A percentile compares a stretch with the other conserved stretches of the same genome.
phyloP scores from a whole-genome alignment of 116 monocot genomes.

The Phalaenopsis hybrid region DNA sequence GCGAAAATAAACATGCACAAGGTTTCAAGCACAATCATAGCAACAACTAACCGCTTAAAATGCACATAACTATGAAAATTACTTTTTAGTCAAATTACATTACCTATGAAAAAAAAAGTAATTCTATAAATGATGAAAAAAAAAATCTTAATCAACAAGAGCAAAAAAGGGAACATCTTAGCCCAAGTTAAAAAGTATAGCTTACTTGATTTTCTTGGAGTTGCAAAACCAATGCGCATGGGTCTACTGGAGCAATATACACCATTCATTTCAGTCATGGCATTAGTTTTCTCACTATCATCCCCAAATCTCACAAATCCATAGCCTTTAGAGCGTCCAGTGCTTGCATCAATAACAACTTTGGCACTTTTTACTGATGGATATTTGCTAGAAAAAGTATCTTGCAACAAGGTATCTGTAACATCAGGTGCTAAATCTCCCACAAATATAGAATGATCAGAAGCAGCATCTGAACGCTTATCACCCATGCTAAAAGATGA shows the following conservation, averaged over 20 bases:
- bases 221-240: slow-evolving; percentile 6
- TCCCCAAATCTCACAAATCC: slow-evolving; percentile 91
- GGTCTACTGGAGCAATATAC: slow-evolving; percentile 52
- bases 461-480: slow-evolving; percentile 51
- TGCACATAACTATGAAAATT: background rate
- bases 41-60: background rate
- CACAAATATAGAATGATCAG: slow-evolving; percentile 85
- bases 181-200: background rate
- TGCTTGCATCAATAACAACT: slow-evolving; percentile 82
- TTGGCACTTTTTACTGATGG: slow-evolving; percentile 83
- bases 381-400: slow-evolving; percentile 66
- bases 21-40: background rate
- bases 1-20: background rate
- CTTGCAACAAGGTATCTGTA: slow-evolving; percentile 62
- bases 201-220: slow-evolving; percentile 3
- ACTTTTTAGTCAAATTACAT: background rate
- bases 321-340: slow-evolving; percentile 83
- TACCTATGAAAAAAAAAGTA: background rate
- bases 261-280: slow-evolving; percentile 94
- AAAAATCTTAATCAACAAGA: background rate
- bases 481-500: slow-evolving; percentile 92
- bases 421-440: slow-evolving; percentile 87
- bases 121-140: background rate
- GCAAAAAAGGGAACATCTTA: background rate
- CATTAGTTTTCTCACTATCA: slow-evolving; percentile 59